Conservation (phyloP, 2,329 filamentous ascomycete species). For the Trichothecium roseum region DNA sequence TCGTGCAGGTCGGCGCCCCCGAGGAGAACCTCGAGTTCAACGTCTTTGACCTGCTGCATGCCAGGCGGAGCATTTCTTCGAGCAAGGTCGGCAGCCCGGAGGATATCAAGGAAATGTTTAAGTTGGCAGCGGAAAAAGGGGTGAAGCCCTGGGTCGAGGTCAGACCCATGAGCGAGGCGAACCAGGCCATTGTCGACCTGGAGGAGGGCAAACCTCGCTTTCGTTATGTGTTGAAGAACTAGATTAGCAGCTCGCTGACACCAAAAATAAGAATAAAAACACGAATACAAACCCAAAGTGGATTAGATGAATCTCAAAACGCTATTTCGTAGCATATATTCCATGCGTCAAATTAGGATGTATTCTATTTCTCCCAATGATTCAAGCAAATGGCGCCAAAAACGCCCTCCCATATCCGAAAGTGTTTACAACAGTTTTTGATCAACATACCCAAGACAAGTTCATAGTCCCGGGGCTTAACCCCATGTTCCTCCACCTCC, state of each 20-base stretch:
- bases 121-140: slow-evolving; percentile 40
- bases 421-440: not conserved
- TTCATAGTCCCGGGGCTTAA: slow-evolving; percentile 22
- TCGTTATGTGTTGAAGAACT: slow-evolving; percentile 29
- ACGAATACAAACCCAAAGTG: too few species aligned
- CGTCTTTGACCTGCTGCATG: too few species aligned
- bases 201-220: slow-evolving; percentile 36
- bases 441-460: not conserved
- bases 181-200: slow-evolving; percentile 40
- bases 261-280: too few species aligned
- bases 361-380: too few species aligned
- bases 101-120: slow-evolving; percentile 42
- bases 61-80: too few species aligned
- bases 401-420: not conserved
- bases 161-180: slow-evolving; percentile 43
- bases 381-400: not conserved
- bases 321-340: too few species aligned
- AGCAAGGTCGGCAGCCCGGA: too few species aligned
- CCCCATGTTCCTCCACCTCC: slow-evolving; percentile 91
- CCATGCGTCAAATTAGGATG: too few species aligned
- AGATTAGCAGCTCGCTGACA: too few species aligned
- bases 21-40: slow-evolving; percentile 25
- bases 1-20: slow-evolving; percentile 30
- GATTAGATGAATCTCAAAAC: too few species aligned
- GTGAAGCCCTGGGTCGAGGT: slow-evolving; percentile 43